These are phyloP conservation scores for Cyberlindnera amylophila DNA, from an alignment of 805 yeast species.

Conservation along the genomic window DNA sequence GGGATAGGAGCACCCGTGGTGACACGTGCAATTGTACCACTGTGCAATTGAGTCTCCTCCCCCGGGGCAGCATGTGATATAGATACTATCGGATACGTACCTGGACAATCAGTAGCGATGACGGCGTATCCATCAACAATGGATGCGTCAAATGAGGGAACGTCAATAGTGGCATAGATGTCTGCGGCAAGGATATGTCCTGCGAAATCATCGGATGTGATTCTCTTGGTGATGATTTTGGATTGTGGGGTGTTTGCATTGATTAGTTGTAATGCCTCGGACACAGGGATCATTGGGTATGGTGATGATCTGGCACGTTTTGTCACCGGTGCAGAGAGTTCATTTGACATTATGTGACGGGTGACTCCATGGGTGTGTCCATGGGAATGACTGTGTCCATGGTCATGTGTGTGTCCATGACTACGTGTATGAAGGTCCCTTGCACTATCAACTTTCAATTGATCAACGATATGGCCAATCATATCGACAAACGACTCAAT, in stretches of 20 bases:
- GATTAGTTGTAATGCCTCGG: conserved; percentile 37
- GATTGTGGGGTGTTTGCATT: conserved; percentile 32
- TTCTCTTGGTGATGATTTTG: conserved; percentile 21
- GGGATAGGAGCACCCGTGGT: conserved; percentile 60
- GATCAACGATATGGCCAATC: conserved; percentile 42
- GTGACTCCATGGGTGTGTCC: conserved; percentile 27
- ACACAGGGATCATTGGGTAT: conserved; percentile 42
- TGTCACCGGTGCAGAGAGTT: conserved; percentile 35
- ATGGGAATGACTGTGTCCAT: conserved; percentile 17
- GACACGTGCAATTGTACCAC: conserved; percentile 41
- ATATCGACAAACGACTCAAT: conserved; percentile 35
- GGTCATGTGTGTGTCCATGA: conserved; percentile 2
- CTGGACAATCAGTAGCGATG: conserved; percentile 41
- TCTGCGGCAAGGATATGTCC: conserved; percentile 43
- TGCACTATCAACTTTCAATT: conserved; percentile 33
- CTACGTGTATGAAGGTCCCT: conserved; percentile 35
- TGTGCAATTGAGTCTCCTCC: conserved; percentile 16
- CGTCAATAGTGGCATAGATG: conserved; percentile 34
- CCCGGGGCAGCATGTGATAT: conserved; percentile 41
- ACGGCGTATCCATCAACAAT: conserved; percentile 58
- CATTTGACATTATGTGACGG: conserved; percentile 37
- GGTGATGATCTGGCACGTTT: conserved; percentile 45
- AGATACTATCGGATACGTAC: conserved; percentile 36
- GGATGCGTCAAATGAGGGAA: conserved; percentile 50
- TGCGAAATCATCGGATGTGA: conserved; percentile 29